A percentile compares a stretch with the other conserved stretches of the same genome.
Evolutionary conservation across 2,329 filamentous ascomycete species (phyloP).

Genomic region (Trichoderma aggressivum): DNA sequence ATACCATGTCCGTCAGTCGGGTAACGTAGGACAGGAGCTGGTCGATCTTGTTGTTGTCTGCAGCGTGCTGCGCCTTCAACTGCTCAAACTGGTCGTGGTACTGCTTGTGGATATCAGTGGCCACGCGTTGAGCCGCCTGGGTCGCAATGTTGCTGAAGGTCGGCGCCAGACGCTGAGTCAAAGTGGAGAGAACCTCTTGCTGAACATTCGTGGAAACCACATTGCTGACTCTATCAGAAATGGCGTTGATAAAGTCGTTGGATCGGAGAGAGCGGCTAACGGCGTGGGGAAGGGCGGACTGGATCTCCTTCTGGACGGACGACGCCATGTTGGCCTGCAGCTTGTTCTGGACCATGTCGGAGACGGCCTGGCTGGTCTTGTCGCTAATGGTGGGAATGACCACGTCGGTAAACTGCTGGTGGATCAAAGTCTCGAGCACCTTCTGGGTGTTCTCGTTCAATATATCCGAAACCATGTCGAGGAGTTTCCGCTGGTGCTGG

Average conservation of each 20-base stretch:
- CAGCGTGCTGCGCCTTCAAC: slow-evolving; percentile 48
- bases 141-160: slow-evolving; percentile 62
- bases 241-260: slow-evolving; percentile 66
- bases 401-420: slow-evolving; percentile 68
- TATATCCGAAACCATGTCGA: slow-evolving; percentile 57
- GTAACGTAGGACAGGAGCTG: slow-evolving; percentile 66
- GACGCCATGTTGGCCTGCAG: slow-evolving; percentile 65
- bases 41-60: slow-evolving; percentile 64
- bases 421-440: slow-evolving; percentile 73
- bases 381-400: slow-evolving; percentile 73
- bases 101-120: slow-evolving; percentile 64
- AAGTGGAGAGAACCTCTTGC: slow-evolving; percentile 58
- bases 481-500: slow-evolving; percentile 50
- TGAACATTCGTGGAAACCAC: slow-evolving; percentile 67
- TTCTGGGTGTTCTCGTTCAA: slow-evolving; percentile 64
- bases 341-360: slow-evolving; percentile 66
- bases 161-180: slow-evolving; percentile 64
- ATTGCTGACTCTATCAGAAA: slow-evolving; percentile 66
- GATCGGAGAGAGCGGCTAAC: slow-evolving; percentile 57
- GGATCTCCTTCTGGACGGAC: slow-evolving; percentile 69
- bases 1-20: slow-evolving; percentile 65
- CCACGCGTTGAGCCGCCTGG: slow-evolving; percentile 64
- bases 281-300: slow-evolving; percentile 65
- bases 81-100: slow-evolving; percentile 50
- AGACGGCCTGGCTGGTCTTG: slow-evolving; percentile 63